Evolutionary conservation across 2,329 filamentous ascomycete genomes (phyloP), one percentile per base, ranked within the genome.

Genomic region (Ascosphaera acerosa): DNA sequence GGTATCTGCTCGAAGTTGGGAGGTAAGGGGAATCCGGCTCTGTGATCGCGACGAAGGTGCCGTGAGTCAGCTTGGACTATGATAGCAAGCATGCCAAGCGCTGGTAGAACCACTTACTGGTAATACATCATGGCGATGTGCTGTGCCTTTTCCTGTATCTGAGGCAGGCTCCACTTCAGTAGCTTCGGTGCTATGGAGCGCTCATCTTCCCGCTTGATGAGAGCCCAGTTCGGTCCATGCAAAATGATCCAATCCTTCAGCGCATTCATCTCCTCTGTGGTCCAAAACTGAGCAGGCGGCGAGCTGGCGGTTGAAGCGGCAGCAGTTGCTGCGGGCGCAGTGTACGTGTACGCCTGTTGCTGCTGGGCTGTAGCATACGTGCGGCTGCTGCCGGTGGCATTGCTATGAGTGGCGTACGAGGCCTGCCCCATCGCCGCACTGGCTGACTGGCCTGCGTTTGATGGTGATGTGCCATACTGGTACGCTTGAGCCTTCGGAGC

Each of bases 81-180:
- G n/a, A n/a, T n/a, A n/a, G n/a, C n/a, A n/a, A n/a, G n/a, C n/a
- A n/a, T n/a, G n/a, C n/a, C n/a, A n/a, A n/a, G n/a, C n/a, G n/a
- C n/a, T n/a, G n/a, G n/a, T n/a, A n/a, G n/a, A n/a, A n/a, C n/a
- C n/a, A 28, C 26, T 28, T 28, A 28, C 26, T 28, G 26, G 16
- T 28, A 28, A 28, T 28, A 28, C 26, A 28, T 28, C 12, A 28
- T 15, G 16, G 26, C 26, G 16, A 28, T 28, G 6, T 28, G 26
- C 26, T 28, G 26, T 7, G 26, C 26, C 16, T 28, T 28, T 7
- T 28, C 26, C 12, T 28, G 14, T 7, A 28, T 28, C 26, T 28
- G 26, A n/a, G 14, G 26, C 26, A 14, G 26, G n/a, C 12, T 28
- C 6, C 26, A 5, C 26, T 14, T 28, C 16, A 15, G 7, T 12